Evolutionary conservation across 495 filamentous ascomycete genomes (phyloP).

Genomic region (Penicillium roqueforti): DNA sequence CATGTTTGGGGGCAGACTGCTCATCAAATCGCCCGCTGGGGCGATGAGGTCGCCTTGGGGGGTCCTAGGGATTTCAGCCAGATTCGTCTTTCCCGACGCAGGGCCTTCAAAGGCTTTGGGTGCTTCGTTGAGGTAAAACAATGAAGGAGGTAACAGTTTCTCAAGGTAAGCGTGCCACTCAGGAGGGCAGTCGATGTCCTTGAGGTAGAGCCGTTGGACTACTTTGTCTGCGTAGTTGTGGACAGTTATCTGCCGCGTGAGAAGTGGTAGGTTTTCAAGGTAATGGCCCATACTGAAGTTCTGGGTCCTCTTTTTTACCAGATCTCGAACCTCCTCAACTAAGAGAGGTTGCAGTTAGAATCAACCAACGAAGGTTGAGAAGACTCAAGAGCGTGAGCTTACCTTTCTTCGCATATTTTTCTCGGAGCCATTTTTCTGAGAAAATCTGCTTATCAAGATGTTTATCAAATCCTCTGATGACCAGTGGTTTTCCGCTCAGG

Average conservation of each 20-base stretch:
- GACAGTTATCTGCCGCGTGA: constrained; percentile 69
- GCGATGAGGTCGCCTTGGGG: constrained; percentile 37
- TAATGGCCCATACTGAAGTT: constrained; percentile 81
- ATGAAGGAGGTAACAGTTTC: constrained; percentile 65
- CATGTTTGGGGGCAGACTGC: constrained; percentile 77
- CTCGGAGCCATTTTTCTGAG: constrained; percentile 70
- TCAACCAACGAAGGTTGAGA: neutral
- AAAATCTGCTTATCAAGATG: constrained; percentile 70
- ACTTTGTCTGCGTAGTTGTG: constrained; percentile 63
- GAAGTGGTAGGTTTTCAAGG: constrained; percentile 70
- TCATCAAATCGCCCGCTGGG: constrained; percentile 85
- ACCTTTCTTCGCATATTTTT: constrained; percentile 71
- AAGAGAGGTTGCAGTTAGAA: constrained; percentile 6
- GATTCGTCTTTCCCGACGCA: constrained; percentile 9
- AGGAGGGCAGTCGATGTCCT: constrained; percentile 88
- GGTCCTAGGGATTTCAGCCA: neutral
- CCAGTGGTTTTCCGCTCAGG: constrained; percentile 74
- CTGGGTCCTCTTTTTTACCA: constrained; percentile 47
- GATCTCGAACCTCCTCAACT: constrained; percentile 70
- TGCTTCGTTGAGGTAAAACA: constrained; percentile 85
- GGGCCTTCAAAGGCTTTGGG: constrained; percentile 52
- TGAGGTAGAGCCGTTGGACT: constrained; percentile 84
- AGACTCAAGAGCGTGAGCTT: constrained; percentile 13
- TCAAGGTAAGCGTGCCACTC: constrained; percentile 78
- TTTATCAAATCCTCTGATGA: constrained; percentile 77